These are phyloP conservation scores for Solanum piurae DNA, from an alignment of 257 asterid genomes.

Conservation along the genomic window DNA sequence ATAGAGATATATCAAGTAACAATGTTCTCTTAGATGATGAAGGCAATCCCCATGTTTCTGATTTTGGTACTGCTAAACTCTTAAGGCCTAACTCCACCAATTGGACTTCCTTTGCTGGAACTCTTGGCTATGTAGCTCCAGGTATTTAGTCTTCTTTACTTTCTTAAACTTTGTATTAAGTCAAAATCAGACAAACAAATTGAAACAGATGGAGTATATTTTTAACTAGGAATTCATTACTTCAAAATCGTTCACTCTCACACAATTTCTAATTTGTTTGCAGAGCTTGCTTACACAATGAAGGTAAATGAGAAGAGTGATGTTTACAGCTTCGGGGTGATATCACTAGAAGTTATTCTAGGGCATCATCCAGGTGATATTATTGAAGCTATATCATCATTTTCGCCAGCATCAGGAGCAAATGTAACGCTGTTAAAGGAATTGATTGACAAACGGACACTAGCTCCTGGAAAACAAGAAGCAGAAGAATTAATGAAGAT, in stretches of 20 bases:
- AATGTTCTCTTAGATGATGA: slow-evolving; percentile 20
- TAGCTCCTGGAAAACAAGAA: slow-evolving; percentile 7
- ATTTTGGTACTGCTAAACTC: slow-evolving; percentile 31
- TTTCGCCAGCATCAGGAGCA: background rate
- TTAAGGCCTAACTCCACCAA: slow-evolving; percentile 17
- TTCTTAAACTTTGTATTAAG: background rate
- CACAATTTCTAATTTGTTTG: background rate
- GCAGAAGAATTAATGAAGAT: slow-evolving; percentile 5
- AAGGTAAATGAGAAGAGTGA: slow-evolving; percentile 21
- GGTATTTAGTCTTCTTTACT: background rate
- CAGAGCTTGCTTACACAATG: slow-evolving; percentile 27
- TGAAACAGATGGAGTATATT: background rate
- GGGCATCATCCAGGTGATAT: slow-evolving; percentile 31
- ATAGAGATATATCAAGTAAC: slow-evolving; percentile 32
- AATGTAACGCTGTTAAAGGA: background rate
- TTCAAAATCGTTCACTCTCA: background rate
- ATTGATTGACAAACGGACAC: slow-evolving; percentile 13
- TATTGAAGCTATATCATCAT: background rate
- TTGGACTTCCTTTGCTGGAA: slow-evolving; percentile 24
- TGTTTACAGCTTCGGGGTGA: slow-evolving; percentile 23
- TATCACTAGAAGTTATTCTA: slow-evolving; percentile 20
- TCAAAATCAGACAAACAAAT: background rate
- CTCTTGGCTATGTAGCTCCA: slow-evolving; percentile 32
- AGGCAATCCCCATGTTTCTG: slow-evolving; percentile 24
- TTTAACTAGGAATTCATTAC: background rate